Evolutionary conservation across 208 protist species (phyloP).

Genomic region (Acanthamoeba sp.): DNA sequence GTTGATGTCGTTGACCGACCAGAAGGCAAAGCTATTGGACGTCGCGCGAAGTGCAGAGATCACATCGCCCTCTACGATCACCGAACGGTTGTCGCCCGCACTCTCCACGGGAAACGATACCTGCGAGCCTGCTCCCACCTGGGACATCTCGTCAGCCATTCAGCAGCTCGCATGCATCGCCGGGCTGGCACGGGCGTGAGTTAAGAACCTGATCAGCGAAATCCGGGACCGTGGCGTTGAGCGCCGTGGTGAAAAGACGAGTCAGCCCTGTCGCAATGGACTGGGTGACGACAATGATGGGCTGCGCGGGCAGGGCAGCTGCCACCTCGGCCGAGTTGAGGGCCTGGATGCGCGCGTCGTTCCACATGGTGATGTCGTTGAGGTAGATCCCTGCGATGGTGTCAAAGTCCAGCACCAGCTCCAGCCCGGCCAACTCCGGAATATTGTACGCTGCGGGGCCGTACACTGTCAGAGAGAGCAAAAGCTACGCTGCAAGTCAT

Average conservation of each 20-base stretch:
- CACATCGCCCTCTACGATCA: background rate
- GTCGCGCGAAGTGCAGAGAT: background rate
- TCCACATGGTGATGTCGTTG: background rate
- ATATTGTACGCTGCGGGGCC: background rate
- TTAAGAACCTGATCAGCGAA: background rate
- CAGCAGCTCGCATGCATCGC: background rate
- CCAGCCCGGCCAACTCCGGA: background rate
- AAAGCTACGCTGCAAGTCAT: no score
- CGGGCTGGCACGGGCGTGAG: no score
- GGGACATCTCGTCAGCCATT: background rate
- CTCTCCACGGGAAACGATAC: background rate
- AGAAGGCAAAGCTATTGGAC: background rate
- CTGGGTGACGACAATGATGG: background rate
- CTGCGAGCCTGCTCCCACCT: background rate
- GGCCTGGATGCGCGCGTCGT: background rate
- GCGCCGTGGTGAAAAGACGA: background rate
- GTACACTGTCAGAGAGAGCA: background rate
- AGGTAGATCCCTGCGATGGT: conserved; percentile 31
- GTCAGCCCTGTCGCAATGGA: background rate
- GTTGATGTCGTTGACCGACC: background rate
- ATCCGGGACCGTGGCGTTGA: background rate
- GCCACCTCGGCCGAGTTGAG: background rate
- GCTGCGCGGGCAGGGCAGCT: background rate
- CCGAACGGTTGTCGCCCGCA: background rate
- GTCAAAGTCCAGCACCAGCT: conserved; percentile 41